Conservation (phyloP, 306 rosid species). For the Fragaria iinumae region DNA sequence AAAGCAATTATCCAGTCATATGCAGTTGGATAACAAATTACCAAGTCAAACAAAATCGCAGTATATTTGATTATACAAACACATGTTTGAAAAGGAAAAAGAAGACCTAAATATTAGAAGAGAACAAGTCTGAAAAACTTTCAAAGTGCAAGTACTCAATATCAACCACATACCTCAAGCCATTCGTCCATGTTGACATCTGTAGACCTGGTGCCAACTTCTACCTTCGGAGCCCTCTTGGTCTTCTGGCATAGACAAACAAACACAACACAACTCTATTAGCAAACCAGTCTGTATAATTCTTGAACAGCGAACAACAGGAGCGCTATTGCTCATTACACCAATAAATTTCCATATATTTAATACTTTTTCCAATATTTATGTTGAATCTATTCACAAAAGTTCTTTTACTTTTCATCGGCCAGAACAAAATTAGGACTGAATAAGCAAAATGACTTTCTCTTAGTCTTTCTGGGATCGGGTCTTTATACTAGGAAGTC, state of each 20-base stretch:
- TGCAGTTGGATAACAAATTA: background rate
- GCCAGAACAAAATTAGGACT: too few species aligned
- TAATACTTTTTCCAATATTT: too few species aligned
- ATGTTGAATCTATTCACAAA: too few species aligned
- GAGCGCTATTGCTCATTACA: too few species aligned
- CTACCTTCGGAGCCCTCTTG: constrained; percentile 88
- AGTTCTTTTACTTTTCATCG: too few species aligned
- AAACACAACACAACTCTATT: constrained; percentile 13
- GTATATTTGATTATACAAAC: background rate
- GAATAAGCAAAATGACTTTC: too few species aligned
- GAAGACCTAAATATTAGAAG: background rate
- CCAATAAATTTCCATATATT: too few species aligned
- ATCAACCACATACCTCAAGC: constrained; percentile 70
- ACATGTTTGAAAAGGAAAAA: background rate
- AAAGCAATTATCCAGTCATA: background rate
- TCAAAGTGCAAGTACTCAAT: background rate
- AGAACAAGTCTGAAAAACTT: background rate
- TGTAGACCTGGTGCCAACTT: constrained; percentile 76
- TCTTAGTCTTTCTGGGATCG: too few species aligned
- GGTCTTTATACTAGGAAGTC: too few species aligned
- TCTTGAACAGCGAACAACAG: too few species aligned
- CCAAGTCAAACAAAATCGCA: background rate
- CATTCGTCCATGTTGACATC: constrained; percentile 88
- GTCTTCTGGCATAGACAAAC: constrained; percentile 55
- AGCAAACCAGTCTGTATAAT: constrained; percentile 2